These are phyloP conservation scores for Eucalyptus marginata DNA, from an alignment of 345 rosid species.

Conservation along the genomic window DNA sequence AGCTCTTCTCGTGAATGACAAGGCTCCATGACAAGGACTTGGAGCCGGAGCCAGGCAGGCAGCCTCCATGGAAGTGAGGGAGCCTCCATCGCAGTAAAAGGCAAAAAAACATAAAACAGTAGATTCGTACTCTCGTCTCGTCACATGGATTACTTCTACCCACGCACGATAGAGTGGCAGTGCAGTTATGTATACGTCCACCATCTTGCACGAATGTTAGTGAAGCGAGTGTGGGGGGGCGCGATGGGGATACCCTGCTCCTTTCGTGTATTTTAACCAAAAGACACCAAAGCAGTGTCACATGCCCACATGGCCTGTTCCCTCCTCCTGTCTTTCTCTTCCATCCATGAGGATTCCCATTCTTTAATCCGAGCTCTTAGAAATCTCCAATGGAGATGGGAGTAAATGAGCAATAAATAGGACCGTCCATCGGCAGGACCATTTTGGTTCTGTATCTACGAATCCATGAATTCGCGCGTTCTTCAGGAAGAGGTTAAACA, in stretches of 20 bases:
- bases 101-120: background rate
- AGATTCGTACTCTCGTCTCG: background rate
- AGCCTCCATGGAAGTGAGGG: background rate
- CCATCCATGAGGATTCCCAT: background rate
- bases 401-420: background rate
- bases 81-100: background rate
- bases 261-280: background rate
- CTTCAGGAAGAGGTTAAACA: background rate
- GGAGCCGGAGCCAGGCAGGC: background rate
- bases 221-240: background rate
- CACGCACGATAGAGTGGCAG: background rate
- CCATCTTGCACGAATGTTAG: background rate
- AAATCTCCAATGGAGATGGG: background rate
- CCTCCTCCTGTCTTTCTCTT: slow-evolving; percentile 6
- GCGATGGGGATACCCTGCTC: background rate
- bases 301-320: slow-evolving; percentile 39
- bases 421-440: background rate
- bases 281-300: background rate
- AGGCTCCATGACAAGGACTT: background rate
- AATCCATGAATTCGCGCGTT: background rate
- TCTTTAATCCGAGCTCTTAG: background rate
- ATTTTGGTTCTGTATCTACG: background rate
- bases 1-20: background rate
- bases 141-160: background rate
- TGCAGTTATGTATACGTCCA: background rate